phyloP scores from a whole-genome alignment of 352 stramenopile species.

The Nothophytophthora sp. region DNA sequence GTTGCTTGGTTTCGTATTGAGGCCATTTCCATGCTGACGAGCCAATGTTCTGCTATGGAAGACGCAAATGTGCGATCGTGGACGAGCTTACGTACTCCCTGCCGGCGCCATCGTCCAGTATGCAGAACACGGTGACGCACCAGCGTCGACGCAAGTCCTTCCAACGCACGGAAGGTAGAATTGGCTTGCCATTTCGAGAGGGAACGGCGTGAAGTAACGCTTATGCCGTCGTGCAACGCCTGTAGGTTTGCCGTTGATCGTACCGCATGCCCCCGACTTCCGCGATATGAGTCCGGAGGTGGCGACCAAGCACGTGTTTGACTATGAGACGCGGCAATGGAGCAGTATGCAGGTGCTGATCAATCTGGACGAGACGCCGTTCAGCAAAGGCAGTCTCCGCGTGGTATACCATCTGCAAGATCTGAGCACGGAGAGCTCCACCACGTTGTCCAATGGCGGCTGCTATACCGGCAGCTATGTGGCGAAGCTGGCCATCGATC shows the following conservation, averaged over 20 bases:
- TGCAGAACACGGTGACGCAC: slow-evolving; percentile 34
- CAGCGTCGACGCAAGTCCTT: slow-evolving; percentile 32
- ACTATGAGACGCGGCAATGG: slow-evolving; percentile 77
- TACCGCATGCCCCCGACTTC: slow-evolving; percentile 76
- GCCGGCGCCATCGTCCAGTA: slow-evolving; percentile 17
- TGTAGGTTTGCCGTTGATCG: slow-evolving; percentile 67
- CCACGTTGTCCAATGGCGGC: slow-evolving; percentile 22
- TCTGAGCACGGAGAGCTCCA: slow-evolving; percentile 29
- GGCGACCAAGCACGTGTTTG: slow-evolving; percentile 80
- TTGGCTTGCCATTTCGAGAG: neutral
- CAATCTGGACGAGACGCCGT: slow-evolving; percentile 77
- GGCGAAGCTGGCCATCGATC: slow-evolving; percentile 87
- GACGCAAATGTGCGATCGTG: slow-evolving; percentile 73
- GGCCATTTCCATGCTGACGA: too few species aligned
- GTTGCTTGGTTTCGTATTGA: neutral
- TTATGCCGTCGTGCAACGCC: too few species aligned
- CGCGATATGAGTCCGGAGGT: slow-evolving; percentile 50
- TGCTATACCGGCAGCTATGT: slow-evolving; percentile 64
- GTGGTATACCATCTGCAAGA: slow-evolving; percentile 85
- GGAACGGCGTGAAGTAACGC: too few species aligned
- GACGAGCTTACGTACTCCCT: slow-evolving; percentile 71
- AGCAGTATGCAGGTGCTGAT: slow-evolving; percentile 69
- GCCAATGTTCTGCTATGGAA: too few species aligned
- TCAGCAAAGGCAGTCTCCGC: slow-evolving; percentile 80
- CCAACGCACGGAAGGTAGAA: slow-evolving; percentile 33